Conservation (phyloP, 176 grass and related monocot genomes). For the Saccharum spontaneum region DNA sequence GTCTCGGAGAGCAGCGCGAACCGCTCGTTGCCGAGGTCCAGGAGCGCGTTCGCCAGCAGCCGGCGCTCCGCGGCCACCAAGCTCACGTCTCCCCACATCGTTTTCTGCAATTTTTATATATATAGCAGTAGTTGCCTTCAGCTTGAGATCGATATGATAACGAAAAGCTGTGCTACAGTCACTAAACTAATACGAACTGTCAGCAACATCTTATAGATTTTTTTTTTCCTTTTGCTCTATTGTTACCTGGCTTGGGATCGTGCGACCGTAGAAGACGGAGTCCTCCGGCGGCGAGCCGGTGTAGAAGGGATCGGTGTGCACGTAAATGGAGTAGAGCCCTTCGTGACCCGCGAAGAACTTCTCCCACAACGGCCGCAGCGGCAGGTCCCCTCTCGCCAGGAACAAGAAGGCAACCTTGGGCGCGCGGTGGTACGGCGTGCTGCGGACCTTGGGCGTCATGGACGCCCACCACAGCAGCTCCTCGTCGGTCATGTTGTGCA, state of each 20-base stretch:
- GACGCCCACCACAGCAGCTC: constrained; percentile 67
- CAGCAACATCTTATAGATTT: too few relatives aligned
- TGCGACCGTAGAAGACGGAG: constrained; percentile 67
- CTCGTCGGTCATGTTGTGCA: constrained; percentile 63
- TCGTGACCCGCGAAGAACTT: constrained; percentile 69
- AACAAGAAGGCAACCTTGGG: constrained; percentile 85
- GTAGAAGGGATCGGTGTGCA: constrained; percentile 59
- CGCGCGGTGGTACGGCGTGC: constrained; percentile 29
- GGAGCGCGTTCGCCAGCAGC: constrained; percentile 61
- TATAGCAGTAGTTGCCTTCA: not conserved
- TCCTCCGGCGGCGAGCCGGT: constrained; percentile 39
- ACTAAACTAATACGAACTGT: too few relatives aligned
- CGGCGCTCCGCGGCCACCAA: constrained; percentile 58
- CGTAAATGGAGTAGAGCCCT: constrained; percentile 65
- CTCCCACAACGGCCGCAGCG: constrained; percentile 72
- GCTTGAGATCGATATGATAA: too few relatives aligned
- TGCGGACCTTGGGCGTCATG: constrained; percentile 44
- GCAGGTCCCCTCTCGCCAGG: constrained; percentile 53
- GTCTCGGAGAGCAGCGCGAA: constrained; percentile 66
- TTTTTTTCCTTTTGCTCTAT: not conserved
- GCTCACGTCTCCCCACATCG: constrained; percentile 51
- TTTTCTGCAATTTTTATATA: constrained; percentile 29
- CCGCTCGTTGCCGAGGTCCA: constrained; percentile 58
- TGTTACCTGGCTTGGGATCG: constrained; percentile 48
- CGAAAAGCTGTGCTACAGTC: too few relatives aligned